A percentile compares a stretch with the other conserved stretches of the same genome.
These are phyloP conservation scores for Nicotiana tabacum DNA, from an alignment of 257 asterid genomes.

Conservation along the genomic window DNA sequence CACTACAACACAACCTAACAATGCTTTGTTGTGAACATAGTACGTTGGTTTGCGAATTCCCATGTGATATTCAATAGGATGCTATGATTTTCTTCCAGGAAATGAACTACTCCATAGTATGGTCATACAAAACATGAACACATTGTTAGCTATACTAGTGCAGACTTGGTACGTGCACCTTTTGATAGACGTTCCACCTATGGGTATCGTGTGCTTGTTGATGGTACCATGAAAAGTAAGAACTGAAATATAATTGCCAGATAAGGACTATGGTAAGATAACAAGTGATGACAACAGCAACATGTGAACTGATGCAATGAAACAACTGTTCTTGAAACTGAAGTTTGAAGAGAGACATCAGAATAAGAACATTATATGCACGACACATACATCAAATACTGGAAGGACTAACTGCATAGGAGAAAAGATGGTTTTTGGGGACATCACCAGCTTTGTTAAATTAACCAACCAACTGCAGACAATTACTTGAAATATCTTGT, in stretches of 20 bases:
- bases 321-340: background rate
- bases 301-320: background rate
- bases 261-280: background rate
- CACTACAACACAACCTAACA: background rate
- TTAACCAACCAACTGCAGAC: background rate
- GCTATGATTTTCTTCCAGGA: background rate
- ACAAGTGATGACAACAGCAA: background rate
- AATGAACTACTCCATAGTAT: background rate
- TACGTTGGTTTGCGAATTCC: background rate
- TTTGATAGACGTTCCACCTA: background rate
- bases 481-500: background rate
- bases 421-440: background rate
- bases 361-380: background rate
- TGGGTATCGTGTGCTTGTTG: background rate
- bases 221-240: background rate
- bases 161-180: background rate
- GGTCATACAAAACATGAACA: background rate
- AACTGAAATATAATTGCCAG: background rate
- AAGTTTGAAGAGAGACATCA: background rate
- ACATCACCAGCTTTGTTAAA: background rate
- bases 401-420: background rate
- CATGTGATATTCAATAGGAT: background rate
- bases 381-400: background rate
- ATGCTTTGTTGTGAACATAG: background rate
- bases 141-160: background rate